Conservation (phyloP, 176 grass and related monocot species). For the Triticum turgidum region DNA sequence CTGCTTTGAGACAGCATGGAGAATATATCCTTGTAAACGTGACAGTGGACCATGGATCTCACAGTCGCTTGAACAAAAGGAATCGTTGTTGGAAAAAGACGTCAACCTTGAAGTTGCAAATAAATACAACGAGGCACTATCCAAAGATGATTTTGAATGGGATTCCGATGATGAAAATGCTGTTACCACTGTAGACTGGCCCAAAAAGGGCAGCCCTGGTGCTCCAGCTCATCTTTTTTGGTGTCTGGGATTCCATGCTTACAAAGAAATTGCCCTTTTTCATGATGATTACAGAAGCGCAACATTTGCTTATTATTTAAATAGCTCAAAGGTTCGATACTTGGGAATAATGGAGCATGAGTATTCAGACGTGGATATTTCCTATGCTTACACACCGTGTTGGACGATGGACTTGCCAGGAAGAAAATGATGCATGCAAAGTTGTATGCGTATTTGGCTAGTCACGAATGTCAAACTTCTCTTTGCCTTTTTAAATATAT, state of each 20-base stretch:
- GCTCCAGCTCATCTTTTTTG: neutral
- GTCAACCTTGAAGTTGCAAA: neutral
- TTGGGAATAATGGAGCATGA: neutral
- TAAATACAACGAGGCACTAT: neutral
- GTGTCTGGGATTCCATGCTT: neutral
- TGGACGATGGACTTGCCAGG: neutral
- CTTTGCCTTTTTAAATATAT: too few species aligned
- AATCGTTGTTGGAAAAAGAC: neutral
- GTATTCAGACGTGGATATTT: neutral
- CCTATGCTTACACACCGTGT: neutral
- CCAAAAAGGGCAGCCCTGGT: neutral
- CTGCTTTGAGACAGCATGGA: neutral
- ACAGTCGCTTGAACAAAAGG: too few species aligned
- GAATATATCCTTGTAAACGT: neutral
- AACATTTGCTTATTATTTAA: neutral
- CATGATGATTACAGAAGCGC: neutral
- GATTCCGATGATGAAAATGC: neutral
- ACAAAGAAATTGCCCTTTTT: constrained; percentile 8
- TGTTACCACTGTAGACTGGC: neutral
- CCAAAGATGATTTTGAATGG: neutral
- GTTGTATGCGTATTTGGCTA: neutral
- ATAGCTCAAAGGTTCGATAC: neutral
- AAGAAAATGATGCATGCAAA: neutral
- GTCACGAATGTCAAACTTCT: too few species aligned
- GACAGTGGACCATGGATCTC: neutral